Evolutionary conservation across 257 asterid species (phyloP).

Genomic region (Buddleja alternifolia): DNA sequence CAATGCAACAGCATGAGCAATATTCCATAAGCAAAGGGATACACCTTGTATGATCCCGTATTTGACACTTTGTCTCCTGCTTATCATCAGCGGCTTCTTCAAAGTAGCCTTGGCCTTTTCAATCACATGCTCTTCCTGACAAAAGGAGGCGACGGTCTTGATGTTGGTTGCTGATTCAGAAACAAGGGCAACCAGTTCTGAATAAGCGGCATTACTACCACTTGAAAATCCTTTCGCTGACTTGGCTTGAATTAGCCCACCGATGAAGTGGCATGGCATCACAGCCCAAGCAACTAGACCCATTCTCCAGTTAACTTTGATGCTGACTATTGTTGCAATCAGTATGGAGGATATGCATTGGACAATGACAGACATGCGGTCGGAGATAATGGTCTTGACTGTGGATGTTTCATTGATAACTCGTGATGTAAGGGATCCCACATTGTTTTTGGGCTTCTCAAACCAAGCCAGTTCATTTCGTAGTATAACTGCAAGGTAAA

Average conservation of each 20-base stretch:
- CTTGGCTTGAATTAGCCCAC: slow-evolving; percentile 83
- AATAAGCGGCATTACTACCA: slow-evolving; percentile 56
- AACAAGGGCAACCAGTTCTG: slow-evolving; percentile 70
- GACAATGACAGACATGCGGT: slow-evolving; percentile 80
- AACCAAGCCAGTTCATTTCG: slow-evolving; percentile 80
- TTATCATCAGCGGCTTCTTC: slow-evolving; percentile 49
- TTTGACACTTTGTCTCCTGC: slow-evolving; percentile 65
- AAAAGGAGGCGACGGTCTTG: slow-evolving; percentile 71
- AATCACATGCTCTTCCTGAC: slow-evolving; percentile 68
- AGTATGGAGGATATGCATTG: slow-evolving; percentile 80
- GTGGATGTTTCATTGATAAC: slow-evolving; percentile 73
- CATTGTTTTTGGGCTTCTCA: slow-evolving; percentile 69
- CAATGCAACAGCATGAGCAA: slow-evolving; percentile 82
- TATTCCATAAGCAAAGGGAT: slow-evolving; percentile 80
- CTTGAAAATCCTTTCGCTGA: slow-evolving; percentile 83
- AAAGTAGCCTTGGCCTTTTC: slow-evolving; percentile 54
- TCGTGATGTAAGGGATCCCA: slow-evolving; percentile 71
- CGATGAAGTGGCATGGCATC: slow-evolving; percentile 90
- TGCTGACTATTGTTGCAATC: slow-evolving; percentile 78
- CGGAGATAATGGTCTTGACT: slow-evolving; percentile 75
- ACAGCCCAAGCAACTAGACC: slow-evolving; percentile 89
- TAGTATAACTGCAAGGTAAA: slow-evolving; percentile 57
- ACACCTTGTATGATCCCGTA: slow-evolving; percentile 75
- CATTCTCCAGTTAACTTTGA: slow-evolving; percentile 78
- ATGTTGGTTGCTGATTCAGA: slow-evolving; percentile 76